Evolutionary conservation across 2,329 filamentous ascomycete genomes (phyloP).

Genomic region (Catunica adiposa): DNA sequence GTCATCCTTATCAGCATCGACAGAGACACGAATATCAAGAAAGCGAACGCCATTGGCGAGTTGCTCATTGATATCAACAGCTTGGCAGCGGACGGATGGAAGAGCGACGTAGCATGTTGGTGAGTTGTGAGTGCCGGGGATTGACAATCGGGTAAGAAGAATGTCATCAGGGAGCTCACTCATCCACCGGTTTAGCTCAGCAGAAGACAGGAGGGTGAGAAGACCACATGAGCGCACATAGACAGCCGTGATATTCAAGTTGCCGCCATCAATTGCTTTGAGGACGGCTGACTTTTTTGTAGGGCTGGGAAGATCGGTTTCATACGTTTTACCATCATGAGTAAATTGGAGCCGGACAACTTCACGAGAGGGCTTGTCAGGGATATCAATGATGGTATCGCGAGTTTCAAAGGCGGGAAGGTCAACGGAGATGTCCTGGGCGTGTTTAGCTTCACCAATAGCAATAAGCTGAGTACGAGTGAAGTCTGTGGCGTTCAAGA

Average conservation of each 20-base stretch:
- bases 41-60: constrained; percentile 84
- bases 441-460: constrained; percentile 43
- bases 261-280: constrained; percentile 34
- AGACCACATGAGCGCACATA: constrained; percentile 36
- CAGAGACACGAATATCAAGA: constrained; percentile 69
- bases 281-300: constrained; percentile 43
- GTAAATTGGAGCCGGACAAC: constrained; percentile 59
- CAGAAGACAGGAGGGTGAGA: constrained; percentile 52
- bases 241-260: constrained; percentile 48
- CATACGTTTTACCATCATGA: constrained; percentile 40
- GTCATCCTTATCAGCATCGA: constrained; percentile 38
- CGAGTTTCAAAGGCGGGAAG: constrained; percentile 53
- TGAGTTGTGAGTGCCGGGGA: constrained; percentile 91
- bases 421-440: constrained; percentile 44
- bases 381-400: constrained; percentile 43
- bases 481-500: constrained; percentile 28
- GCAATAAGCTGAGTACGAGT: constrained; percentile 21
- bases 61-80: constrained; percentile 59
- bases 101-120: constrained; percentile 72
- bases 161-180: constrained; percentile 50
- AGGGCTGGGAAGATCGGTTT: constrained; percentile 53
- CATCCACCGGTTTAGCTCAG: constrained; percentile 67
- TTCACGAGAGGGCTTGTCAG: constrained; percentile 42
- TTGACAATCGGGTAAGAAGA: constrained; percentile 64
- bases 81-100: constrained; percentile 86